Base-by-base conservation (phyloP, 1,139 yeast species). In the Hyphopichia buzzinii region DNA sequence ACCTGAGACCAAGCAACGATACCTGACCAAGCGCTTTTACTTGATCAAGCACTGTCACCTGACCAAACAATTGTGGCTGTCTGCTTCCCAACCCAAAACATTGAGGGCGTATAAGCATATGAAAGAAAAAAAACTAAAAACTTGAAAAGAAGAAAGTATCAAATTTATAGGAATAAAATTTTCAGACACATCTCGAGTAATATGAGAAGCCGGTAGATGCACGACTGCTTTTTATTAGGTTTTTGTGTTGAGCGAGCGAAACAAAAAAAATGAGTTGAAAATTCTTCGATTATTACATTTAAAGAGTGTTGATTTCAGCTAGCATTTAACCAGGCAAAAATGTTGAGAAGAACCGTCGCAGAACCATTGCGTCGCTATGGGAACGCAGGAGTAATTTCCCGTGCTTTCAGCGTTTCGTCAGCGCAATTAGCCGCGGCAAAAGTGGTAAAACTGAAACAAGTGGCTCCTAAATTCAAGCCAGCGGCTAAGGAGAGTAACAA, bases 401-500 rank as follows among this genome's bases (percentile, higher is more conserved):
- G 30, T 12, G 7, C 19, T 4, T 16, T 27, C 19, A 27, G 30
- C 19, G n/a, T 16, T 12, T 8, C 30, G 2, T 15, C 30, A 11
- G 30, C 19, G n/a, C 17, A 15, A 17, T 5, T 15, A 15, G 30
- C 30, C n/a, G 17, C 16, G 14, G 12, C 30, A 7, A 27, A 27
- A 17, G n/a, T 8, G n/a, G 30, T 15, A 14, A 27, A 27, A 27
- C 17, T 8, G 3, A 27, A 27, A n/a, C 30, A 13, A 7, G 7
- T 2, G 11, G 17, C 30, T 8, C 17, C 30, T 8, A 11, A 16
- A 8, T 27, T 13, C 19, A 27, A 27, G 17, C 30, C 30, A 15
- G 14, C 16, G 8, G 30, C 30, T 17, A 27, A 27, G n/a, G 17
- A 19, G 10, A 19, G 39, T 31, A 40, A 39, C 24, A 65, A 59